Evolutionary conservation across 305 asterid genomes (phyloP), one percentile per base, ranked within the genome.

Genomic region (Withania somnifera): DNA sequence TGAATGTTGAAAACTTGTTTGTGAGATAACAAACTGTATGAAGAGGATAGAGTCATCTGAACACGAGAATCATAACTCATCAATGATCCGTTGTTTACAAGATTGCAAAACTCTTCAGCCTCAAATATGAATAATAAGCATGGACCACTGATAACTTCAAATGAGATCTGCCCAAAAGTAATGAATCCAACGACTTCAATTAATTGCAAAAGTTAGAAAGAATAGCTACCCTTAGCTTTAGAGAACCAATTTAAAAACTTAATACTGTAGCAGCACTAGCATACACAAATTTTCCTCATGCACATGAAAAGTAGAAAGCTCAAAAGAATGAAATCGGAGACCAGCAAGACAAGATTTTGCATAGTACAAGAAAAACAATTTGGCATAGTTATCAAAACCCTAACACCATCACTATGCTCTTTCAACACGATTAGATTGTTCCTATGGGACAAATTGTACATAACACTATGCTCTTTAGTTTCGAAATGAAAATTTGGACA

Each of bases 31-130:
- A 93, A 69, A 95, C 87, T 83, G 96, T 95, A 86, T 91, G 89
- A 85, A 88, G 89, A 61, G 99, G 98, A 86, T 94, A 93, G 81
- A 45, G 91, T 40, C 76, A 87, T 78, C n/a, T 83, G 97, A 86
- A 91, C 92, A 61, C 81, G 79, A 82, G 85, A 89, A 84, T 90
- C 89, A 85, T 92, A 97, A 84, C 77, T 88, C 90, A 82, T 76
- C 77, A 94, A 87, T 84, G 95, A 89, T 81, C 84, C 90, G 81
- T 84, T 88, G 78, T 63, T 50, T 79, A 94, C 86, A 85, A 87
- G 90, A 84, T 90, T 89, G 89, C 98, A 94, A 86, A 95, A 95
- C 82, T 93, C 98, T 87, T 92, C 99, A 60, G 99, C 99, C 85
- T 91, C 97, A 15, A 87, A 93, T 84, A 95, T 83, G 82, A 95